Percentiles rank a stretch among this genome's conserved stretches.
phyloP scores from a whole-genome alignment of 768 basidiomycete genomes.

The Lactarius evosmus region DNA sequence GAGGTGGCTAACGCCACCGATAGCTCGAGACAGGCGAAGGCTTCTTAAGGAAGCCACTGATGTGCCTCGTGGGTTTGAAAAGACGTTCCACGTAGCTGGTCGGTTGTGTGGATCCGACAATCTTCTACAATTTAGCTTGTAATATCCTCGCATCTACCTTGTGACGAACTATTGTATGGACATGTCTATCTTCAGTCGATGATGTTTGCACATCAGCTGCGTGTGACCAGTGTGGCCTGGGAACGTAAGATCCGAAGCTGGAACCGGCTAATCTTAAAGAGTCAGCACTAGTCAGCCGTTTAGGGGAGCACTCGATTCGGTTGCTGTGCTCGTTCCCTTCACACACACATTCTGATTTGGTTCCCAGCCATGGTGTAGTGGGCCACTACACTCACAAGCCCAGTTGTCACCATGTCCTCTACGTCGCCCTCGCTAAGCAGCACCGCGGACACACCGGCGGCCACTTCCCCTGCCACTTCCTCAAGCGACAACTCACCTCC shows the following conservation, averaged over 20 bases:
- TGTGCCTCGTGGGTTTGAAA: slow-evolving; percentile 69
- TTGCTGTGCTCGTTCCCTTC: not conserved
- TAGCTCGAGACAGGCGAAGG: slow-evolving; percentile 79
- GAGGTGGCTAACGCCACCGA: not conserved
- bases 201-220: too few species aligned
- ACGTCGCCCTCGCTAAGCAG: not conserved
- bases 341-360: not conserved
- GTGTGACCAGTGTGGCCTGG: not conserved
- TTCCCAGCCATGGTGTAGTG: not conserved
- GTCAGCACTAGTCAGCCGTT: not conserved
- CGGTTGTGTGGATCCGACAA: not conserved
- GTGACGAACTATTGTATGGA: not conserved
- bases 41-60: slow-evolving; percentile 80
- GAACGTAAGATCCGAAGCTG: not conserved
- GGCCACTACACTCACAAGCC: not conserved
- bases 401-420: not conserved
- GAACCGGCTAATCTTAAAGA: not conserved
- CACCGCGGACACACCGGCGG: not conserved
- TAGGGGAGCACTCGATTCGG: not conserved
- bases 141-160: not conserved
- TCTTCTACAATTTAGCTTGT: not conserved
- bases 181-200: too few species aligned
- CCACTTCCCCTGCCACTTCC: slow-evolving; percentile 4
- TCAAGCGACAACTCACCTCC: slow-evolving; percentile 14
- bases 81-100: slow-evolving; percentile 45